Evolutionary conservation across 768 basidiomycete genomes (phyloP).

Genomic region (Boletus sp.): DNA sequence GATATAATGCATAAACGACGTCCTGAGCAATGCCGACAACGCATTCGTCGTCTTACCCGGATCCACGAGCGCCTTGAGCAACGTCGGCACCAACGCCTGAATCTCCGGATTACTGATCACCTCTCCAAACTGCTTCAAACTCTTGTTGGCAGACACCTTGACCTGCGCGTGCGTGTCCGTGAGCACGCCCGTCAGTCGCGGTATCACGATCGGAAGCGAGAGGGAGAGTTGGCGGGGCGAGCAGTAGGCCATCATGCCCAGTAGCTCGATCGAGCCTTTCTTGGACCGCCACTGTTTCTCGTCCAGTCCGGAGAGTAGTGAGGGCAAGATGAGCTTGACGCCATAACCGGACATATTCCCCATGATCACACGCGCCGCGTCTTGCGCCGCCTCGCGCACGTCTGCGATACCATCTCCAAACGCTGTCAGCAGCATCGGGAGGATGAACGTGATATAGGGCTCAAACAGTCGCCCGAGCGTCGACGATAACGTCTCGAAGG

Average conservation of each 20-base stretch:
- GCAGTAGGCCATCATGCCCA: constrained; percentile 99
- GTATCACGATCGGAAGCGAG: constrained; percentile 94
- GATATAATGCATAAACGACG: constrained; percentile 96
- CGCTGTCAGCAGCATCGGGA: constrained; percentile 76
- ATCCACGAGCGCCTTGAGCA: constrained; percentile 94
- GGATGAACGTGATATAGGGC: constrained; percentile 81
- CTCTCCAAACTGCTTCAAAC: constrained; percentile 96
- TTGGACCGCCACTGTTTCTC: constrained; percentile 99
- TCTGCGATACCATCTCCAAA: constrained; percentile 87
- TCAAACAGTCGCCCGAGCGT: constrained; percentile 90
- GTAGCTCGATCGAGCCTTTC: constrained; percentile 92
- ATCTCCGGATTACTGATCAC: constrained; percentile 98
- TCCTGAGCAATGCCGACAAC: constrained; percentile 81
- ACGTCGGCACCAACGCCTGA: constrained; percentile 79
- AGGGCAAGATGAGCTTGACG: constrained; percentile 91
- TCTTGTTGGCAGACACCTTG: constrained; percentile 86
- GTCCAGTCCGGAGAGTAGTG: constrained; percentile 84
- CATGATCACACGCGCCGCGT: constrained; percentile 94
- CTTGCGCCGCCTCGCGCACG: constrained; percentile 91
- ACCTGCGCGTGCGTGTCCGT: constrained; percentile 99
- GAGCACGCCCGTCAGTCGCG: constrained; percentile 88
- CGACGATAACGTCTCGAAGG: constrained; percentile 85
- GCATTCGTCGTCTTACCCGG: constrained; percentile 88
- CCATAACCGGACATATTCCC: constrained; percentile 91
- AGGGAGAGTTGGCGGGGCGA: constrained; percentile 92